These are phyloP conservation scores for Eucalyptus melliodora DNA, from an alignment of 345 rosid species.

Conservation along the genomic window DNA sequence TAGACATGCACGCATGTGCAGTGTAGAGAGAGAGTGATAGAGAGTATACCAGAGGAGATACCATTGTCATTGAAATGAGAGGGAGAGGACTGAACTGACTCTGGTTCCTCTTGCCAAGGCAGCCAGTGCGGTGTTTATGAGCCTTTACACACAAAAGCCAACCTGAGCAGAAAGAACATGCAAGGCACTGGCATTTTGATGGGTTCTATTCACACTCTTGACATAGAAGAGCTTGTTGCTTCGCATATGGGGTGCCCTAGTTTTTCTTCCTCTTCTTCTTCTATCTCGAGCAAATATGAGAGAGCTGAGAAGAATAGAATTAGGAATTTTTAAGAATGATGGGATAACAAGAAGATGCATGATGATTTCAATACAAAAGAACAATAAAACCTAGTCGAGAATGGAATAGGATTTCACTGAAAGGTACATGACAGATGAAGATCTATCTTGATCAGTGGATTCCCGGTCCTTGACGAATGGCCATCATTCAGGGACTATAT, in stretches of 20 bases:
- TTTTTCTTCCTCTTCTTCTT: not conserved
- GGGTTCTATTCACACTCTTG: slow-evolving; percentile 49
- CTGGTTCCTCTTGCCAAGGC: slow-evolving; percentile 38
- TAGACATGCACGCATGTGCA: not conserved
- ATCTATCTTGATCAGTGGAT: not conserved
- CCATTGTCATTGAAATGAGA: too few species aligned
- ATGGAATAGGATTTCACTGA: not conserved
- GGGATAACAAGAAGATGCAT: not conserved
- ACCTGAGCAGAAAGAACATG: slow-evolving; percentile 68
- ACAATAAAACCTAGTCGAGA: not conserved
- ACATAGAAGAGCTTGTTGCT: slow-evolving; percentile 8
- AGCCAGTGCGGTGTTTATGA: slow-evolving; percentile 71
- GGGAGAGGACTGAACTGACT: too few species aligned
- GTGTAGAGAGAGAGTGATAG: not conserved
- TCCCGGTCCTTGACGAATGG: not conserved
- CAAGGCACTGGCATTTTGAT: slow-evolving; percentile 73
- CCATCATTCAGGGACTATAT: not conserved
- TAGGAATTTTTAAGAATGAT: not conserved
- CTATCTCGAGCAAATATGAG: not conserved
- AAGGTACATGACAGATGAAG: not conserved
- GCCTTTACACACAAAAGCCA: slow-evolving; percentile 71
- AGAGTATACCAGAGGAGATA: too few species aligned
- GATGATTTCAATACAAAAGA: not conserved
- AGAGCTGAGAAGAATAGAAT: not conserved
- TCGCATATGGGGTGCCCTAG: not conserved